Conservation (phyloP, 2,329 filamentous ascomycete genomes). For the Trichophyton equinum region DNA sequence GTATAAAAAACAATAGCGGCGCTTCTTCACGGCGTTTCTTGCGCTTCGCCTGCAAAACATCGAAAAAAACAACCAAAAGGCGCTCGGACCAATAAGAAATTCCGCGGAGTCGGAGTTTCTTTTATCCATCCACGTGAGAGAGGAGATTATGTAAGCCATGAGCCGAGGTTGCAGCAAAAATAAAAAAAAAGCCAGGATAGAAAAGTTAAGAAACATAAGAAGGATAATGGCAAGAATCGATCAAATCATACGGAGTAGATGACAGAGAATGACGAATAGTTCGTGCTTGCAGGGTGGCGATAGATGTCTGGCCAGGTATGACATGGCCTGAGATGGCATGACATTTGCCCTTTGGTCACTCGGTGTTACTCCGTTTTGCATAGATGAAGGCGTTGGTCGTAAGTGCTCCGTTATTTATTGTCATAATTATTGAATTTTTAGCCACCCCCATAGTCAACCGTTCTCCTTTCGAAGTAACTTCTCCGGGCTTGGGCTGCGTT, state of each 20-base stretch:
- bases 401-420: not conserved
- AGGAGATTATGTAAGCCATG: not conserved
- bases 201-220: not conserved
- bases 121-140: not conserved
- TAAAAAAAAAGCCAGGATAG: not conserved
- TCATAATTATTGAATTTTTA: not conserved
- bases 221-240: not conserved
- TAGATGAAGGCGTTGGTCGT: not conserved
- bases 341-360: not conserved
- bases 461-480: not conserved
- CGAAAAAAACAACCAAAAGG: not conserved
- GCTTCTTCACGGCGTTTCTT: no score
- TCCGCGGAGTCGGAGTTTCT: not conserved
- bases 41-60: not conserved
- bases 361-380: not conserved
- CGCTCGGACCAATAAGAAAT: not conserved
- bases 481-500: not conserved
- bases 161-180: not conserved
- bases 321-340: not conserved
- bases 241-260: not conserved
- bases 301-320: no score
- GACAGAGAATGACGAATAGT: not conserved
- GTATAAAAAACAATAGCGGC: no score
- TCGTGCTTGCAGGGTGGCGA: not conserved
- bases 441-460: not conserved